Conservation (phyloP, 176 grass and related monocot species). For the Carex kokanica region DNA sequence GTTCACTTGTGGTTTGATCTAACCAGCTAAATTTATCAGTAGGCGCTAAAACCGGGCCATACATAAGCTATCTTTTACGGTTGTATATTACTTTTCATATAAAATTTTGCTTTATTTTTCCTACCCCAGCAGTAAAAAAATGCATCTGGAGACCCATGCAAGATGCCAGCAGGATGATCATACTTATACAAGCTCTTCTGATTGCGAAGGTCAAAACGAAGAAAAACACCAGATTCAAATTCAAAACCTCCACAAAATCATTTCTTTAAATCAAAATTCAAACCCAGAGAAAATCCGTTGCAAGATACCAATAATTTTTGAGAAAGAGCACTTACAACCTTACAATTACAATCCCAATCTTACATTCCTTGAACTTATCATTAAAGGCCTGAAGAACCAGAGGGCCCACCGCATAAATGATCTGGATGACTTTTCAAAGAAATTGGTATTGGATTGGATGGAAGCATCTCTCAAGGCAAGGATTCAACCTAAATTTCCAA, state of each 20-base stretch:
- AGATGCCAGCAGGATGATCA: conserved; percentile 26
- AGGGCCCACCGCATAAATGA: conserved; percentile 51
- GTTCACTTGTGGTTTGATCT: not conserved
- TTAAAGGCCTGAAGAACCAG: conserved; percentile 54
- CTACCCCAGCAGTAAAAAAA: conserved; percentile 23
- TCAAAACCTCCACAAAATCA: conserved; percentile 7
- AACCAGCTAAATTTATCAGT: not conserved
- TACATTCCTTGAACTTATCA: conserved; percentile 56
- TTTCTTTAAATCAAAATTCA: conserved; percentile 20
- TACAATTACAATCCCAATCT: conserved; percentile 37
- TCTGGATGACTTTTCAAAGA: conserved; percentile 58
- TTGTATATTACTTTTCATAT: not conserved
- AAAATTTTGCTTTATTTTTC: not conserved
- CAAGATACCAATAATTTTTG: conserved; percentile 27
- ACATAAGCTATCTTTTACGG: not conserved
- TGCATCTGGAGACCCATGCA: conserved; percentile 29
- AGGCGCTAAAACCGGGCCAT: not conserved
- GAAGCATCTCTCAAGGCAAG: conserved; percentile 47
- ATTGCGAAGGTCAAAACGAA: conserved; percentile 8
- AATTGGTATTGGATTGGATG: conserved; percentile 52
- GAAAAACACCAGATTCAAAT: not conserved
- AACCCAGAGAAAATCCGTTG: conserved; percentile 23
- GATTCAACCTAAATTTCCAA: conserved; percentile 30
- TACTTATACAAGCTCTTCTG: conserved; percentile 19
- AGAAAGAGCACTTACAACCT: conserved; percentile 29